Evolutionary conservation across 805 yeast species (phyloP), one percentile per base, ranked within the genome.

Genomic region (Barnettozyma sucrosica): DNA sequence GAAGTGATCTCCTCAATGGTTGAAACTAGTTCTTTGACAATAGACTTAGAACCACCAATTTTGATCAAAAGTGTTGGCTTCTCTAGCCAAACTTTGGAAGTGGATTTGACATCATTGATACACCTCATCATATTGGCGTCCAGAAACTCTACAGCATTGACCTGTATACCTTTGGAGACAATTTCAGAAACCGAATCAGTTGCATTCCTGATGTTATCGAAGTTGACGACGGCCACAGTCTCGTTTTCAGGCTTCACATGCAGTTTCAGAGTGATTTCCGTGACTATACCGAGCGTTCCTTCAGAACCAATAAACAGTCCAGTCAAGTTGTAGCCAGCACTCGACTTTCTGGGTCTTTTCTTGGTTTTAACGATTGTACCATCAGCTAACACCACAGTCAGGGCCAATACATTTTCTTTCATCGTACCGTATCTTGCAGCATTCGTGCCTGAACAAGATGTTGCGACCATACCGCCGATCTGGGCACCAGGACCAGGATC

Each of bases 401-500:
- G 61, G 48, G 76, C 76, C 23, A 85, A 62, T 1, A 83, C 80
- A 61, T 84, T 81, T 61, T 85, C 89, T 59, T 81, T 79, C 81
- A 85, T 83, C 16, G 92, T 86, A 19, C 95, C 95, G 55, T 84
- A 85, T 43, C 87, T 65, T 23, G 81, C 79, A 23, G 92, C 90
- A 55, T 85, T 82, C 3, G 92, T 83, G 7, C 95, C 95, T 0
- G 90, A 83, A 50, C 92, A 85, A 28, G 84, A 81, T 21, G 87
- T 84, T 8, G 83, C 84, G 40, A 81, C 78, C 79, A 84, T 83
- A 5, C 95, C 95, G 36, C 88, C 86, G 48, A 86, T 80, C 51
- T 81, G 74, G 1, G 92, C 93, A 46, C 89, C 89, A 20, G 92
- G 89, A 41, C 90, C 90, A 1, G 80, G 80, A 62, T 85, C 92